These are phyloP conservation scores for Tylopilus sp. DNA, from an alignment of 1,284 basidiomycete genomes.

Conservation along the genomic window DNA sequence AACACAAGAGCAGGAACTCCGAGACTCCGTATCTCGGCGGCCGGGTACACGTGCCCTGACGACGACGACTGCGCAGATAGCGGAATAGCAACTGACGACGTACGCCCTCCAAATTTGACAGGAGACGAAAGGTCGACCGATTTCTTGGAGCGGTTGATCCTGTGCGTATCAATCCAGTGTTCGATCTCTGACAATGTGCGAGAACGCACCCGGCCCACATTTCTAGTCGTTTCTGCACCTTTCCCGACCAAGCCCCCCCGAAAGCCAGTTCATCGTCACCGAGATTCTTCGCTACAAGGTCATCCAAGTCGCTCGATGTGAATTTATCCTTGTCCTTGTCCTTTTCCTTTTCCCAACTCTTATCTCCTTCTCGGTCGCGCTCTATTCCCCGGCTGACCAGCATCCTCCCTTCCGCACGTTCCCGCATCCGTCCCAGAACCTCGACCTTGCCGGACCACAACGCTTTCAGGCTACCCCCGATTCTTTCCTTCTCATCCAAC, in stretches of 20 bases:
- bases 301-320: constrained; percentile 35
- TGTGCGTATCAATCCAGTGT: constrained; percentile 13
- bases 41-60: constrained; percentile 30
- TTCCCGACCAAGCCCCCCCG: constrained; percentile 53
- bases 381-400: constrained; percentile 9
- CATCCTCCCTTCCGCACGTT: constrained; percentile 28
- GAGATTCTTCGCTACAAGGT: constrained; percentile 24
- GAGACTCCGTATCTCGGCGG: constrained; percentile 28
- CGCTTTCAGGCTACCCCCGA: constrained; percentile 35
- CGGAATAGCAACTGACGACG: constrained; percentile 31
- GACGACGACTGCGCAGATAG: constrained; percentile 34
- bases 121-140: constrained; percentile 30
- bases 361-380: constrained; percentile 21
- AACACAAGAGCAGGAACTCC: constrained; percentile 28
- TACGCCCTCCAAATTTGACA: constrained; percentile 19
- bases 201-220: constrained; percentile 62
- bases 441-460: constrained; percentile 35
- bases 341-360: constrained; percentile 14
- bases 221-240: constrained; percentile 65
- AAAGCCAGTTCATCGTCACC: constrained; percentile 34
- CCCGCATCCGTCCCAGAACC: constrained; percentile 29
- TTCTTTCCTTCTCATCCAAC: constrained; percentile 35
- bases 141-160: constrained; percentile 35
- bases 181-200: not conserved
- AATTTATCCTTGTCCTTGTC: constrained; percentile 21